Evolutionary conservation across 2,329 filamentous ascomycete genomes (phyloP).

Genomic region (Trichoderma sp.): DNA sequence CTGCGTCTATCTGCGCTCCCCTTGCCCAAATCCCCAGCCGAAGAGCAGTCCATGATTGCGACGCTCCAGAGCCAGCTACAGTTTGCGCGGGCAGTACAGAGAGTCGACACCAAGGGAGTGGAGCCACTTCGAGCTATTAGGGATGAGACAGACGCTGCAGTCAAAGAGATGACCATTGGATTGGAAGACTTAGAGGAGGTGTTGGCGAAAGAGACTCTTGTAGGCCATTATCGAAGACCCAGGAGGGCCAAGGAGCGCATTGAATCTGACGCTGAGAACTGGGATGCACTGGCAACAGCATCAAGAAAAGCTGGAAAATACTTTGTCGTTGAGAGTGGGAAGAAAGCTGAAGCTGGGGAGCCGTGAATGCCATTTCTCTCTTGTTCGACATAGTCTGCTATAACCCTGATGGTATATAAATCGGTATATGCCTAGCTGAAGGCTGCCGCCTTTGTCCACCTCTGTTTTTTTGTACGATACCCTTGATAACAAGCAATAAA

Average conservation of each 20-base stretch:
- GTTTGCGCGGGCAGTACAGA: slow-evolving; percentile 85
- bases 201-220: slow-evolving; percentile 58
- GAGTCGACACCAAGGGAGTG: slow-evolving; percentile 70
- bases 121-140: slow-evolving; percentile 74
- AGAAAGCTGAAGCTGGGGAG: slow-evolving; percentile 31
- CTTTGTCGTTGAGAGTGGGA: slow-evolving; percentile 71
- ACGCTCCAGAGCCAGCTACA: slow-evolving; percentile 80
- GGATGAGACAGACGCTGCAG: slow-evolving; percentile 70
- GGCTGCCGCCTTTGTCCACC: not conserved
- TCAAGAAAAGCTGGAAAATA: slow-evolving; percentile 66
- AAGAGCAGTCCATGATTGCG: slow-evolving; percentile 68
- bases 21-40: slow-evolving; percentile 57
- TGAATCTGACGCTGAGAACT: slow-evolving; percentile 56
- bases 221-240: slow-evolving; percentile 54
- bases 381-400: not conserved
- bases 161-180: slow-evolving; percentile 58
- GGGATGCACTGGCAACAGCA: slow-evolving; percentile 68
- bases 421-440: not conserved
- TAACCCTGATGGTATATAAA: not conserved
- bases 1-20: slow-evolving; percentile 88
- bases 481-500: slow-evolving; percentile 9
- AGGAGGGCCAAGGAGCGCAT: slow-evolving; percentile 36
- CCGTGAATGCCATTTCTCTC: not conserved
- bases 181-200: slow-evolving; percentile 56
- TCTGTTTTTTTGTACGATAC: slow-evolving; percentile 4